A percentile compares a stretch with the other conserved stretches of the same genome.
Conservation (phyloP, 1,284 basidiomycete species). For the Bjerkandera adusta region DNA sequence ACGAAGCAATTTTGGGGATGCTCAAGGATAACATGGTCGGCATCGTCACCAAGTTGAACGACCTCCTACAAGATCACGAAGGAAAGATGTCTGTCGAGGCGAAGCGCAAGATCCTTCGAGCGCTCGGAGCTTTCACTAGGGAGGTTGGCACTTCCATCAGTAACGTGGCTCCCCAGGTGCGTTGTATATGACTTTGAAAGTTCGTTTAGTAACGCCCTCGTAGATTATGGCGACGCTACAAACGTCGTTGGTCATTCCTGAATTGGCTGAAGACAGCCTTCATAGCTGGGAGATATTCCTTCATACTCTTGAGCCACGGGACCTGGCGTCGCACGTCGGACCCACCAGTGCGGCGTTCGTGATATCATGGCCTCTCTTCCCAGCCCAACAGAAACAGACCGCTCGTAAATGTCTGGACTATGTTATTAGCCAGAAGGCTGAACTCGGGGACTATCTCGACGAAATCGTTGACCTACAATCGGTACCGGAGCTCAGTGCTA, state of each 20-base stretch:
- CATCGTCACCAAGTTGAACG: constrained; percentile 78
- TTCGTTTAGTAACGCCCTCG: background rate
- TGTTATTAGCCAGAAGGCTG: constrained; percentile 67
- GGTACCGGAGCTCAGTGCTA: constrained; percentile 63
- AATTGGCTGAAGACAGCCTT: constrained; percentile 79
- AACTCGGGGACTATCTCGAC: constrained; percentile 59
- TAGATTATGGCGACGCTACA: constrained; percentile 98
- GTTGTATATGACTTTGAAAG: constrained; percentile 15
- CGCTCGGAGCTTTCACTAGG: constrained; percentile 74
- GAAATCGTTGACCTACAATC: constrained; percentile 79
- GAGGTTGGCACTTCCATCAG: constrained; percentile 73
- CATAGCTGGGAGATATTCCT: constrained; percentile 85
- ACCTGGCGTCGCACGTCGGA: constrained; percentile 85
- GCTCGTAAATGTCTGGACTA: constrained; percentile 69
- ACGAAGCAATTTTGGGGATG: constrained; percentile 47
- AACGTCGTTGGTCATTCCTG: constrained; percentile 73
- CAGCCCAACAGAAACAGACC: constrained; percentile 46
- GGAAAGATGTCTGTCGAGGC: constrained; percentile 65
- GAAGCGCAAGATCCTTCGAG: constrained; percentile 43
- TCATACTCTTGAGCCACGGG: constrained; percentile 62
- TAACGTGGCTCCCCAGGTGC: constrained; percentile 83
- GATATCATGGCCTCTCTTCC: constrained; percentile 73
- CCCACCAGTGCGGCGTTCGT: constrained; percentile 88
- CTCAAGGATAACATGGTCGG: constrained; percentile 79
- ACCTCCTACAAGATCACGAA: constrained; percentile 78